A percentile compares a stretch with the other conserved stretches of the same genome.
Conservation (phyloP, 192 early-diverging fungal genomes). For the Coemansia nantahalensis region DNA sequence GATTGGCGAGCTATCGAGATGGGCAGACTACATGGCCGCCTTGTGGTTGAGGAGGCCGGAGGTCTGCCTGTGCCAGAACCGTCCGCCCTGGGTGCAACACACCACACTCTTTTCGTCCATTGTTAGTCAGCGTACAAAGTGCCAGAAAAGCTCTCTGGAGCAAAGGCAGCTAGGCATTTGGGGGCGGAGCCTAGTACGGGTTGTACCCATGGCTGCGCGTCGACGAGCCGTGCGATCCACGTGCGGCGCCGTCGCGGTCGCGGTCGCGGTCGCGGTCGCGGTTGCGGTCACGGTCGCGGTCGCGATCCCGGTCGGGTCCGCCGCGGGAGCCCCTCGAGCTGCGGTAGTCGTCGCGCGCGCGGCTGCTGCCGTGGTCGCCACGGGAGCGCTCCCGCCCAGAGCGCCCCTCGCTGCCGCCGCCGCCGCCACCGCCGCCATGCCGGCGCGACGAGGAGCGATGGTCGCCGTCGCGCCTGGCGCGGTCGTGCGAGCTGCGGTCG, state of each 20-base stretch:
- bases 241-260: slow-evolving; percentile 46
- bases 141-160: no score
- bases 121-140: no score
- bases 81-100: no score
- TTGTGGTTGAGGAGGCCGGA: no score
- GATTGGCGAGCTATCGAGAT: no score
- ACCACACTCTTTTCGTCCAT: no score
- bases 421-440: slow-evolving; percentile 20
- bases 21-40: no score
- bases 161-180: not conserved
- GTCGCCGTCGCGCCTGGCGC: slow-evolving; percentile 12
- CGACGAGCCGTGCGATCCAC: slow-evolving; percentile 25
- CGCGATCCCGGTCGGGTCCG: slow-evolving; percentile 32
- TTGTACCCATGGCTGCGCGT: slow-evolving; percentile 39
- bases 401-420: slow-evolving; percentile 14
- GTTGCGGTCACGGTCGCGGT: no score
- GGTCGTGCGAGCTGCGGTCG: slow-evolving; percentile 15
- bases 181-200: slow-evolving; percentile 43
- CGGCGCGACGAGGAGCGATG: slow-evolving; percentile 41
- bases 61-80: no score
- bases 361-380: slow-evolving; percentile 16
- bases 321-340: slow-evolving; percentile 14
- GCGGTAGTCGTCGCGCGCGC: slow-evolving; percentile 30
- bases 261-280: slow-evolving; percentile 4
- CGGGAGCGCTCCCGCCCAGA: slow-evolving; percentile 34